These are phyloP conservation scores for Cyclocybe cylindracea DNA, from an alignment of 768 basidiomycete species.

Conservation along the genomic window DNA sequence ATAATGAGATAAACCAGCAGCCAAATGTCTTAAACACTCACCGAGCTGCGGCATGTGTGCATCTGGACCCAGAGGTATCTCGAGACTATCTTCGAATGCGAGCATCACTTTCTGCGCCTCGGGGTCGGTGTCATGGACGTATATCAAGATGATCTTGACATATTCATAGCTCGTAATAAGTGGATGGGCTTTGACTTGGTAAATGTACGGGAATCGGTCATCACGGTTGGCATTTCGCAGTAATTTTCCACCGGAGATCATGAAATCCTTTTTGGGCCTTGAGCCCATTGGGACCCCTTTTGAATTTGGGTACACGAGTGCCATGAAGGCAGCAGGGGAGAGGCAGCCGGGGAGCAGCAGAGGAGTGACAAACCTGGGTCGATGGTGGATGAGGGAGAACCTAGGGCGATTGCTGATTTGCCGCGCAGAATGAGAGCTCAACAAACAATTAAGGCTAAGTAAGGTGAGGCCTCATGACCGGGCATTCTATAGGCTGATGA, in stretches of 20 bases:
- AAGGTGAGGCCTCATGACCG: too few relatives aligned
- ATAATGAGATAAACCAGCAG: too few relatives aligned
- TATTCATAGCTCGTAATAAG: neutral
- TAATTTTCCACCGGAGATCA: neutral
- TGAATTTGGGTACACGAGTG: too few relatives aligned
- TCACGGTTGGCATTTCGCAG: neutral
- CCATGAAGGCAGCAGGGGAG: neutral
- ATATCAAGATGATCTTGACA: neutral
- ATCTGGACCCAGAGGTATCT: conserved; percentile 1
- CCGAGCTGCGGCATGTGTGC: neutral
- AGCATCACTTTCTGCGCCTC: neutral
- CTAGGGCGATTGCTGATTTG: too few relatives aligned
- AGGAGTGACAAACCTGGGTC: neutral
- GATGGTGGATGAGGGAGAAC: neutral
- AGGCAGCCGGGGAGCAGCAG: neutral
- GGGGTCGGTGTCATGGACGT: neutral
- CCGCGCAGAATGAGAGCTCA: too few relatives aligned
- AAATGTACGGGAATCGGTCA: neutral
- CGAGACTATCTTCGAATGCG: neutral
- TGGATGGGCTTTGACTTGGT: neutral
- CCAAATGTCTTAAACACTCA: too few relatives aligned
- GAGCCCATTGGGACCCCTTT: too few relatives aligned
- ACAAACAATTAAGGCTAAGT: too few relatives aligned
- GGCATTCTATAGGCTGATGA: too few relatives aligned
- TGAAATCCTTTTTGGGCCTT: too few relatives aligned